Conservation (phyloP, 192 early-diverging fungal genomes). For the Chytriomyces sp. region DNA sequence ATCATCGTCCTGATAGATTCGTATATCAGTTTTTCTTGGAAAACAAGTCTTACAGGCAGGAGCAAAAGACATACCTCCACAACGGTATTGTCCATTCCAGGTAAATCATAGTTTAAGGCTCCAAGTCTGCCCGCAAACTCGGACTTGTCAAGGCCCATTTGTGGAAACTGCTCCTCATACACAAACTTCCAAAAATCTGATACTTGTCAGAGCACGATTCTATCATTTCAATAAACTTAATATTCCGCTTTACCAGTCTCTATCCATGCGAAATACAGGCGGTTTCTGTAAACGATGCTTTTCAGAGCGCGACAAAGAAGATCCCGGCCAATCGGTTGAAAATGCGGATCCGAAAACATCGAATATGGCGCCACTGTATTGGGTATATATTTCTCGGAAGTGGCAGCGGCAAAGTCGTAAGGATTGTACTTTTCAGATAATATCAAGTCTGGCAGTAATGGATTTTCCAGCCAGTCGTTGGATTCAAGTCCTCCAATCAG, state of each 20-base stretch:
- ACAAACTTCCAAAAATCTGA: slow-evolving; percentile 44
- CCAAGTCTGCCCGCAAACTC: slow-evolving; percentile 45
- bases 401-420: slow-evolving; percentile 38
- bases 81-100: slow-evolving; percentile 52
- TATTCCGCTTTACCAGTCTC: slow-evolving; percentile 42
- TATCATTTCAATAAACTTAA: slow-evolving; percentile 8
- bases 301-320: slow-evolving; percentile 46
- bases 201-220: background rate
- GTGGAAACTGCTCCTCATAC: slow-evolving; percentile 54
- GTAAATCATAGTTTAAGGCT: slow-evolving; percentile 55
- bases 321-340: slow-evolving; percentile 37
- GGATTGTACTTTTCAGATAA: slow-evolving; percentile 53
- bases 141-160: slow-evolving; percentile 53
- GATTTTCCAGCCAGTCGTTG: slow-evolving; percentile 55
- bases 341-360: slow-evolving; percentile 53
- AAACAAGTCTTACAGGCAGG: background rate
- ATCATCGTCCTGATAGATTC: slow-evolving; percentile 47
- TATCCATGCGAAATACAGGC: slow-evolving; percentile 47
- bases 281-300: slow-evolving; percentile 40
- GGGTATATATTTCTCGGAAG: slow-evolving; percentile 32
- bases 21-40: no score
- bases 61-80: slow-evolving; percentile 41
- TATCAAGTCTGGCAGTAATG: slow-evolving; percentile 54
- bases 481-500: slow-evolving; percentile 47
- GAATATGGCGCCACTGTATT: slow-evolving; percentile 41